Evolutionary conservation across 495 filamentous ascomycete genomes (phyloP), one percentile per base, ranked within the genome.

Genomic region (Cercophora sp.): DNA sequence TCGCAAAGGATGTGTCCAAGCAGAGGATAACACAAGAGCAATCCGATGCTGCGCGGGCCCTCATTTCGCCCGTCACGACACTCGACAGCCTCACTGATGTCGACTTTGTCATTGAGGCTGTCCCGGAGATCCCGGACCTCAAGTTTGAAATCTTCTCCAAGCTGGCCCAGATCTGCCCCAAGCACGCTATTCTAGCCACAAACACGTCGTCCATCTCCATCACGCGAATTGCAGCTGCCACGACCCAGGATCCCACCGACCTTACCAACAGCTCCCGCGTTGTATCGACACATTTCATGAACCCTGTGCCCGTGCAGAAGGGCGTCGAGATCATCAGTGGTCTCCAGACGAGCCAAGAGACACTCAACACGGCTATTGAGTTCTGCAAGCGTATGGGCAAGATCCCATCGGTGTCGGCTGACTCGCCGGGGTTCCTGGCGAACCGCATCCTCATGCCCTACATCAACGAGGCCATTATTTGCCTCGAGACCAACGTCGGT

Each of bases 391-490:
- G 81, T 43, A 96, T 99, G 88, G 92, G 91, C 51, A 99, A 99
- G 75, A 81, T 96, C 47, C 75, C 91, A 5, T 91, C 89, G 2
- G 77, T 86, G 29, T 93, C 87, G 19, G 88, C 85, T 37, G 93
- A 99, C 66, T 82, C 87, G 1, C 93, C 93, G 1, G 93, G 93
- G 2, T 99, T 99, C 74, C 73, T 99, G 2, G 94, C 93, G 13
- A 99, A 99, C 62, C 79, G 93, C 9, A 97, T 99, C 44, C 73
- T 99, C 56, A 96, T 99, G 93, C 93, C 93, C 0, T 99, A 99
- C 66, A 96, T 99, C 73, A 99, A 99, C 67, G 93, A 99, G 73
- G 93, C 93, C 2, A 77, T 99, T 31, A 96, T 96, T 52, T 99
- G 93, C 70, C 75, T 99, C 5, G 93, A 99, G 67, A 97, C 93